Percentiles rank a stretch among this genome's conserved stretches.
Evolutionary conservation across 1,139 yeast species (phyloP).

Genomic region (Nakaseomyces glabratus): DNA sequence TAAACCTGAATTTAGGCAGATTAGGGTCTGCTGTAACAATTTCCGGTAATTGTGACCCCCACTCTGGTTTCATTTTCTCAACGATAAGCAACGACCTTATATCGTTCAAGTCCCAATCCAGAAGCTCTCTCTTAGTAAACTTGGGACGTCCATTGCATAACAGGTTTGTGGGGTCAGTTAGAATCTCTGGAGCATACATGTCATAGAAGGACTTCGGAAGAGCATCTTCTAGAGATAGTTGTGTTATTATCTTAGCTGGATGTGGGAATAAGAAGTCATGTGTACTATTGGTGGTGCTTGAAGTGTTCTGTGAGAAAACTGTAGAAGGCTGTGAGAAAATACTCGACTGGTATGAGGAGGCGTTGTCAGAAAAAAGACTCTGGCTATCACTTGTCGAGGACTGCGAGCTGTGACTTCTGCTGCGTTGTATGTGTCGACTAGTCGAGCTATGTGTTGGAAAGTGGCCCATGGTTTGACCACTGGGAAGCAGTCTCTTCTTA

Average conservation of each 20-base stretch:
- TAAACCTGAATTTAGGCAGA: conserved; percentile 32
- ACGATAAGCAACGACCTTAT: conserved; percentile 51
- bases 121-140: conserved; percentile 48
- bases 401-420: conserved; percentile 6
- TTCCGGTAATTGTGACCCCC: conserved; percentile 44
- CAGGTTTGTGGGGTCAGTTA: conserved; percentile 33
- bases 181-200: conserved; percentile 47
- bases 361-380: conserved; percentile 18
- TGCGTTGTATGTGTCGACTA: conserved; percentile 6
- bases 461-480: background rate
- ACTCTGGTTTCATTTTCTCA: conserved; percentile 41
- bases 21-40: conserved; percentile 26
- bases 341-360: conserved; percentile 23
- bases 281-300: conserved; percentile 9
- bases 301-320: conserved; percentile 14
- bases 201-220: conserved; percentile 42
- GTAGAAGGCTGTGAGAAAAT: conserved; percentile 26
- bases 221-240: conserved; percentile 33
- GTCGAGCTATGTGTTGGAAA: conserved; percentile 4
- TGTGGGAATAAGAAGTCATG: conserved; percentile 7
- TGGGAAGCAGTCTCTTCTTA: conserved; percentile 27
- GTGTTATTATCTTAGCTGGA: conserved; percentile 14
- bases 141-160: conserved; percentile 48
- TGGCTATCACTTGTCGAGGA: conserved; percentile 11
- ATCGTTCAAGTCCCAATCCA: conserved; percentile 61